Evolutionary conservation across 2,329 filamentous ascomycete species (phyloP).

Genomic region (Diaporthe longicolla): DNA sequence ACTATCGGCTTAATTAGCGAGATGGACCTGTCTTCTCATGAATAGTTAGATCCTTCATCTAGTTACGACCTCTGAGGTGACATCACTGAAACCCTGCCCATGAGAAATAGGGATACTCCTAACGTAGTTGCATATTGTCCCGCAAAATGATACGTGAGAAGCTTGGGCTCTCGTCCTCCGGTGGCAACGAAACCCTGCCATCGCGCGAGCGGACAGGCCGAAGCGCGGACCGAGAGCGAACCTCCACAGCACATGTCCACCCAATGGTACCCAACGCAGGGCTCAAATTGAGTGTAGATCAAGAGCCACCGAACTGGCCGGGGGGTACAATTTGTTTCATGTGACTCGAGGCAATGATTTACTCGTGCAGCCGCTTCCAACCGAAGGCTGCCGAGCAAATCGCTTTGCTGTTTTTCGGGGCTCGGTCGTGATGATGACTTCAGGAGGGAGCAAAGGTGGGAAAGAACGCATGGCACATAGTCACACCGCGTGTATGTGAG

Average conservation of each 20-base stretch:
- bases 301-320: no score
- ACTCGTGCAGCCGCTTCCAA: background rate
- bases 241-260: background rate
- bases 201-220: background rate
- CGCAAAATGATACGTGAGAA: background rate
- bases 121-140: background rate
- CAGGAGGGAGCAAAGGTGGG: no score
- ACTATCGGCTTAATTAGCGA: background rate
- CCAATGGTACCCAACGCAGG: constrained; percentile 4
- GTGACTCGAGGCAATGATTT: background rate
- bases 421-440: no score
- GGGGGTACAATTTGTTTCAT: no score
- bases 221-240: background rate
- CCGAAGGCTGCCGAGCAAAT: background rate
- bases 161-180: background rate
- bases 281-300: background rate
- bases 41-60: background rate
- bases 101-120: background rate
- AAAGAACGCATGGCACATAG: background rate
- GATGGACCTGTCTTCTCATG: background rate
- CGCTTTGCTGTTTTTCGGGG: no score
- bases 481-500: background rate
- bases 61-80: background rate
- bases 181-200: no score
- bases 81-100: background rate